Base-by-base conservation (phyloP, 257 asterid species). In the Thymus quinquecostatus region DNA sequence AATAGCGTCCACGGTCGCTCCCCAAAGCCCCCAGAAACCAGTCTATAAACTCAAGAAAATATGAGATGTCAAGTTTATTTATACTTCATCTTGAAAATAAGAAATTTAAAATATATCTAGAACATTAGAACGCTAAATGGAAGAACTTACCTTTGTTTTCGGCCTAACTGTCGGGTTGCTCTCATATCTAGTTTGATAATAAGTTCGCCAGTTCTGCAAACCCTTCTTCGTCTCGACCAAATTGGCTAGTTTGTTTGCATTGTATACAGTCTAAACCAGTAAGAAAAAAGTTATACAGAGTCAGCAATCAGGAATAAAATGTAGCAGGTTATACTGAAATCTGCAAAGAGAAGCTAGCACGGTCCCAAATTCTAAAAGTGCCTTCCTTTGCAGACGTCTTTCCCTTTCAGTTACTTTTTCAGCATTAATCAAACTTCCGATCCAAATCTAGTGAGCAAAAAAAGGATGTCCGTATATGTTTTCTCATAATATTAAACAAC, bases 21-120 rank as follows among this genome's bases (percentile, higher is more conserved):
- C 98, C 81, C 86, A 82, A n/a, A 91, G 85, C 60, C 97, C 99
- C 96, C 96, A 89, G 50, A 83, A 77, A 75, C 99, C 97, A 86
- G 97, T 94, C 99, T 94, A 82, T 76, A 82, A 71, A 73, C 77
- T 72, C 71, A 48, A 54, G 66, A 14, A 69, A 60, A 73, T 28
- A 60, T 77, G 75, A 82, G 82, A 73, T 77, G 59, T 64, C 4
- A 72, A 63, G 41, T 59, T 51, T 48, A 44, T 66, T 66, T 14
- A 60, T 48, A 68, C 49, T 50, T 27, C 50, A 27, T 8, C 13
- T 51, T 13, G 9, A 56, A 45, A 27, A n/a, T 4, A 60, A 27
- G 65, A 54, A 32, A 55, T 29, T 29, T 10, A n/a, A 56, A 36
- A 14, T 12, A 13, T 13, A 27, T 0, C 21, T 21, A 21, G 21